Evolutionary conservation across 75 land plant genomes (phyloP), one percentile per base, ranked within the genome.

Genomic region (Chamaecyparis obtusa): DNA sequence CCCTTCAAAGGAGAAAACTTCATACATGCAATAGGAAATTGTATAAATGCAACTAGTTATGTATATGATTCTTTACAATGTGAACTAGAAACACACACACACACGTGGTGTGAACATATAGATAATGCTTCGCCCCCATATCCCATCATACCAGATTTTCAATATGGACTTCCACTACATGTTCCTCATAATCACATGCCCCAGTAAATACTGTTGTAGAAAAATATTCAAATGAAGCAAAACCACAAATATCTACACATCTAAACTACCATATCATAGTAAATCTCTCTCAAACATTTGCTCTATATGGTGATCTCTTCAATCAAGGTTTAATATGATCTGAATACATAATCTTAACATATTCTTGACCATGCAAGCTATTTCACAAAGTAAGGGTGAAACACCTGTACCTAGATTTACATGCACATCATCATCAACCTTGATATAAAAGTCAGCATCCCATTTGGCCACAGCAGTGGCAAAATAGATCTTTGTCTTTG

Each of bases 391-490:
- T 36, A 86, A 48, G 33, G 30, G 2, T 78, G 37, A 44, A 33
- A 86, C 36, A 5, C 24, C 5, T 41, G 36, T 49, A 91, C 90
- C 93, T 76, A 94, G 56, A 85, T 91, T 91, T 30, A 94, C 90
- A 87, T 93, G 95, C 71, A 94, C 89, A 87, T 93, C 94, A 82
- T 94, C 88, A 93, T 92, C 93, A 37, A 92, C 93, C 56, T 92
- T 92, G 71, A 92, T 91, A 84, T 91, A 93, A 64, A 93, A 94
- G 21, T 94, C 95, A 30, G 95, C 95, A 88, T 94, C 94, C 95
- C 94, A 94, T 67, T 83, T 89, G 41, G 91, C 69, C 51, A 93
- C 91, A 10, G 94, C 94, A 48, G 95, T 94, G 13, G 95, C 78
- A 85, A 93, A 94, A 83, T 91, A 94, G 48, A 89, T 93, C 88